Base-by-base conservation (phyloP, 192 early-diverging fungal genomes). In the Umbelopsis sp. region DNA sequence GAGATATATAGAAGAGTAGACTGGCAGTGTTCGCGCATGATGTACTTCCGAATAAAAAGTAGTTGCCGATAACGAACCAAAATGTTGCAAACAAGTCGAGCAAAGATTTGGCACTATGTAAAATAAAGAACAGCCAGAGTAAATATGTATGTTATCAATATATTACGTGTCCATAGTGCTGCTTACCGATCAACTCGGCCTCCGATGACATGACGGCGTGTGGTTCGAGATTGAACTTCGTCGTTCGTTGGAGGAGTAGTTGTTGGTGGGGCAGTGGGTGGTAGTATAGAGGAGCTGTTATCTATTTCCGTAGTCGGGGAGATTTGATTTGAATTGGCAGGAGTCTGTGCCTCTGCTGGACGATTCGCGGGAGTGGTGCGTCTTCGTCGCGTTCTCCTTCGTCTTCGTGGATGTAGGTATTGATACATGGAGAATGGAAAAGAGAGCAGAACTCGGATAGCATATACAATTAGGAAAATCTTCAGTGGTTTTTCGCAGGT, bases 51-150 rank as follows among this genome's bases (percentile, higher is more conserved):
- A 93, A 92, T 36, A 91, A 69, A 68, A 88, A 86, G 74, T 88
- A 89, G 73, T 93, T 94, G 71, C 89, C 91, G 54, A 86, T 70
- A 50, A 93, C 75, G 69, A 91, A 93, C 83, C 89, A 81, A 17
- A 89, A 76, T n/a, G 86, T 82, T 22, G 84, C 80, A 72, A 86
- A 77, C n/a, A 89, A 43, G 65, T 89, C 85, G 11, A 91, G 77
- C 47, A 86, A 66, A 8, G 83, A 84, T 77, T 89, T 90, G 31
- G 88, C 50, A 29, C 88, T 88, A 79, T n/a, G n/a, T n/a, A 38
- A 38, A 38, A 38, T 38, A 38, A 8, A 6, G 3, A 38, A 38
- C 36, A 38, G 36, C 8, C 8, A 3, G 8, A 38, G 3, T 38
- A 38, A 3, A 38, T 38, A 38, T 38, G 38, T 41, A 11, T 6